Base-by-base conservation (phyloP, 176 grass and related monocot species). In the Ampelocalamus luodianensis region DNA sequence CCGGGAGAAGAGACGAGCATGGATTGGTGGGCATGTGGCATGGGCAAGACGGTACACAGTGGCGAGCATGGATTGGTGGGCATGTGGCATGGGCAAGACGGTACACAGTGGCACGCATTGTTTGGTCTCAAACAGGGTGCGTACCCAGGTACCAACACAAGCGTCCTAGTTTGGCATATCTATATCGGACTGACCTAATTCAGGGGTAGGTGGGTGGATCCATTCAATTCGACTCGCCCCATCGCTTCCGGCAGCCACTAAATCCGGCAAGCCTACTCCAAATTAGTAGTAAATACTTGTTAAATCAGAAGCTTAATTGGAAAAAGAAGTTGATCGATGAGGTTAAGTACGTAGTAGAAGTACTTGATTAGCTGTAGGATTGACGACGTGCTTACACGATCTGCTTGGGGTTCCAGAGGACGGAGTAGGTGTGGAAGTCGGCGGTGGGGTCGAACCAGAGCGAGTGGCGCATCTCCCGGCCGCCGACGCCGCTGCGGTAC, bases 361-460 rank as follows among this genome's bases (percentile, higher is more conserved):
- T 54, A 54, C 6, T 54, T 26, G 49, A 20, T 36, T 17, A 54
- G 43, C 13, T 26, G 8, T 73, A 46, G 24, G 29, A 29, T 29
- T 34, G 34, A 38, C 2, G 8, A 17, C 2, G 37, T 10, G 62
- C 92, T 90, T 94, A 99, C 96, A 89, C 88, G 73, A 99, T 99
- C 34, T 89, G 90, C 82, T 94, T 94, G 38, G 69, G n/a, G 80
- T 99, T 99, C 96, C 96, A 99, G 48, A 99, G 89, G 65, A 99
- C 88, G 48, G 96, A 93, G 73, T 99, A 99, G 54, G 90, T 79
- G 89, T 99, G 96, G 90, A 96, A 99, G 64, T 99, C 96, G 66
- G 77, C 83, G 4, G 96, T 96, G 54, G 96, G 96, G 77, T 99
- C 96, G 63, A 99, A 99, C 96, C 96, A 99, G 15, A 99, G 93